phyloP scores from a whole-genome alignment of 2,329 filamentous ascomycete species.

The Nemania sp. region DNA sequence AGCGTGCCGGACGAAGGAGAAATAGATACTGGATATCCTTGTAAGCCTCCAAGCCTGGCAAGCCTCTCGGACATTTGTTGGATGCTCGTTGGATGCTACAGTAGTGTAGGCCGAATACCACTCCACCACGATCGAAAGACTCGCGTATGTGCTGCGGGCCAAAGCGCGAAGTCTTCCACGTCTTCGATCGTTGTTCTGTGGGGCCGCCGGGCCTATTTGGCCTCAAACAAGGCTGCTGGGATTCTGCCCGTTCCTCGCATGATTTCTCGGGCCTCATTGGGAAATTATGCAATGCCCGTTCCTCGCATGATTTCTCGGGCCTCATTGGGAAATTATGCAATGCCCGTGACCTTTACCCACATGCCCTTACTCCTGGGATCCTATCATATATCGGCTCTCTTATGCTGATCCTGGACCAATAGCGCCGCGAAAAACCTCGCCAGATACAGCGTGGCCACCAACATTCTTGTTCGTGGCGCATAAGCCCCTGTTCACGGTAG shows the following conservation, averaged over 20 bases:
- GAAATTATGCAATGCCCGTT: slow-evolving; percentile 48
- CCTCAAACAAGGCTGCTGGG: slow-evolving; percentile 30
- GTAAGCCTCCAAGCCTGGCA: too few relatives aligned
- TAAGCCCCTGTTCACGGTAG: neutral
- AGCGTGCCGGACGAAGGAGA: neutral
- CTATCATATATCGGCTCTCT: slow-evolving; percentile 40
- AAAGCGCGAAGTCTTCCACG: slow-evolving; percentile 29
- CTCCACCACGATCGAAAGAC: neutral
- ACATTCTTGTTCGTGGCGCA: slow-evolving; percentile 23
- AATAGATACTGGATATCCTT: neutral
- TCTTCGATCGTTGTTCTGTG: slow-evolving; percentile 50
- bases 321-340: slow-evolving; percentile 51
- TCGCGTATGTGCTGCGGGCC: neutral
- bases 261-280: slow-evolving; percentile 47
- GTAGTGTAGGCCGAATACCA: too few relatives aligned
- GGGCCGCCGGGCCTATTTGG: slow-evolving; percentile 33
- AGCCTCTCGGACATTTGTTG: too few relatives aligned
- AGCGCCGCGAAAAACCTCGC: slow-evolving; percentile 32
- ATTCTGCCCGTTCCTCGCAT: slow-evolving; percentile 44
- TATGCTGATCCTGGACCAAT: slow-evolving; percentile 36
- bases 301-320: slow-evolving; percentile 50
- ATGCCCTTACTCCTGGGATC: slow-evolving; percentile 34
- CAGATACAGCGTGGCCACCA: slow-evolving; percentile 21
- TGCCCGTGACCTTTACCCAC: slow-evolving; percentile 42
- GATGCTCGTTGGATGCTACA: slow-evolving; percentile 4